Evolutionary conservation across 208 protist genomes (phyloP).

Genomic region (Trypanosoma rangeli): DNA sequence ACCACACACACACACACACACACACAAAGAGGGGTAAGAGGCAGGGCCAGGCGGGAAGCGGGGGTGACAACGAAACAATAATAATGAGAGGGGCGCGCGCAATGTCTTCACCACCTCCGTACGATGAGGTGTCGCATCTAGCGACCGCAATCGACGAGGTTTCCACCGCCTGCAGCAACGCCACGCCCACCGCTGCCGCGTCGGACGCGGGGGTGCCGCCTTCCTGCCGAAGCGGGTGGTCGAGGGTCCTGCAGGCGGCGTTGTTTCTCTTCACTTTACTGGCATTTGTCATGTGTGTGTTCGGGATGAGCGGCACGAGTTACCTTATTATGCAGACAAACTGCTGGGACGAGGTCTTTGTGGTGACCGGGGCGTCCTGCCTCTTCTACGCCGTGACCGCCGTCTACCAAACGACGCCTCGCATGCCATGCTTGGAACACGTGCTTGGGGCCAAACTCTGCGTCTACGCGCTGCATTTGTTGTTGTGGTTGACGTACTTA

Average conservation of each 20-base stretch:
- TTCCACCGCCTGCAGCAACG: too few relatives aligned
- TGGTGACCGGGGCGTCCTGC: slow-evolving; percentile 17
- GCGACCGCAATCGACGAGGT: too few relatives aligned
- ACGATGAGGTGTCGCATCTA: too few relatives aligned
- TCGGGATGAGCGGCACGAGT: slow-evolving; percentile 8
- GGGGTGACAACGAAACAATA: too few relatives aligned
- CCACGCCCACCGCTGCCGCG: too few relatives aligned
- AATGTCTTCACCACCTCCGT: too few relatives aligned
- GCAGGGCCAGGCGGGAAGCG: too few relatives aligned
- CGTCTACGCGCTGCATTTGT: slow-evolving; percentile 5
- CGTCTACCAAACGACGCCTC: slow-evolving; percentile 1
- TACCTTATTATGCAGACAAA: background rate
- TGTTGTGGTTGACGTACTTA: slow-evolving; percentile 14
- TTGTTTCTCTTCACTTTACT: slow-evolving; percentile 1
- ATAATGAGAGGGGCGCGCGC: too few relatives aligned
- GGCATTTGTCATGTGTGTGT: slow-evolving; percentile 17
- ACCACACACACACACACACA: too few relatives aligned
- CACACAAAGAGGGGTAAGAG: too few relatives aligned
- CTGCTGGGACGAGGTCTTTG: slow-evolving; percentile 29
- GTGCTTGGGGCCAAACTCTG: background rate
- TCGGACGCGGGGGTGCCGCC: background rate
- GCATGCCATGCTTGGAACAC: background rate
- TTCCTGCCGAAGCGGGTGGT: background rate
- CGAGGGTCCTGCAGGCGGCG: background rate
- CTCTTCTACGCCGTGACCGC: slow-evolving; percentile 3